Percentiles rank a stretch among this genome's conserved stretches.
These are phyloP conservation scores for Yamadazyma endophytica DNA, from an alignment of 805 yeast species.

Conservation along the genomic window DNA sequence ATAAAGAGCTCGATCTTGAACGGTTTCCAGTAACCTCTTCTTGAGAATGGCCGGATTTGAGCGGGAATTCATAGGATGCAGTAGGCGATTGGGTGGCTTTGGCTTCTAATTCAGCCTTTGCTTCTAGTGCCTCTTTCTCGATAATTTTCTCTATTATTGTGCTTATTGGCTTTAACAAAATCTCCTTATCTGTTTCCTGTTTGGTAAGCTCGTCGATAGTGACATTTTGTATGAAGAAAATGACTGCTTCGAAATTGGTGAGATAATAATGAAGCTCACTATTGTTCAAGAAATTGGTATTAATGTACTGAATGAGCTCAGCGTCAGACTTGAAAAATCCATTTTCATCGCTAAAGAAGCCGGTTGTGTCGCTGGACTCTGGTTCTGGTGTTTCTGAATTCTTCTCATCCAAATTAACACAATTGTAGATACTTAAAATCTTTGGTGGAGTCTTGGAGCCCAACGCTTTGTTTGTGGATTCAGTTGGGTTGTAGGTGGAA, in stretches of 20 bases:
- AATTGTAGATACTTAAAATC: slow-evolving; percentile 17
- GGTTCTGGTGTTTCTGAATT: slow-evolving; percentile 1
- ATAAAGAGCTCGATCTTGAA: slow-evolving; percentile 36
- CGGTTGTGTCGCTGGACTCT: slow-evolving; percentile 4
- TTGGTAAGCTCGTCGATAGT: slow-evolving; percentile 25
- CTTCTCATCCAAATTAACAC: slow-evolving; percentile 21
- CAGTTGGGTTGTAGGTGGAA: slow-evolving; percentile 19
- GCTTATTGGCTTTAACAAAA: slow-evolving; percentile 19
- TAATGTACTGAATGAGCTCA: slow-evolving; percentile 24
- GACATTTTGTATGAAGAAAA: slow-evolving; percentile 32
- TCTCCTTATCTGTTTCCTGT: slow-evolving; percentile 8
- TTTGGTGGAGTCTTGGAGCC: slow-evolving; percentile 7
- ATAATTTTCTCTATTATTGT: slow-evolving; percentile 29
- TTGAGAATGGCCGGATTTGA: no score
- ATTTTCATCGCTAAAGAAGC: slow-evolving; percentile 2
- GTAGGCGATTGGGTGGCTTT: no score
- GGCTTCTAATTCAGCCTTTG: no score
- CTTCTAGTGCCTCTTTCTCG: no score
- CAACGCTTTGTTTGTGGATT: slow-evolving; percentile 5
- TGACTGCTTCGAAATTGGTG: slow-evolving; percentile 40
- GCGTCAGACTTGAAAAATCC: slow-evolving; percentile 28
- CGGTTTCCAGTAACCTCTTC: slow-evolving; percentile 22
- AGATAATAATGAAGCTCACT: slow-evolving; percentile 37
- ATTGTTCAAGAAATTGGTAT: slow-evolving; percentile 24
- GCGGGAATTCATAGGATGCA: no score